Conservation (phyloP, 1,139 yeast genomes). For the Suhomyces terraborum region DNA sequence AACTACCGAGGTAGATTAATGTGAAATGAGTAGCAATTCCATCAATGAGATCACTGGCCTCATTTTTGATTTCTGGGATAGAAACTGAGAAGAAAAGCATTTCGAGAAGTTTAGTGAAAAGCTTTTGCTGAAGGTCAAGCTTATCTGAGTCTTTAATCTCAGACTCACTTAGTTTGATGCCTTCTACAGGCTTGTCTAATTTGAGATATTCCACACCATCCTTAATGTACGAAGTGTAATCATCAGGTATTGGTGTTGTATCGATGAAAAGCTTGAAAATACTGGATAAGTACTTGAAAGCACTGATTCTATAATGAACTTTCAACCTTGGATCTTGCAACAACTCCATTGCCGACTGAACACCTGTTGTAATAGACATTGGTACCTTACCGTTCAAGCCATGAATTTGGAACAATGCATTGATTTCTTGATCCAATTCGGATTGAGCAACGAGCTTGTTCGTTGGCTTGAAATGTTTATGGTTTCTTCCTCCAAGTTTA, state of each 20-base stretch:
- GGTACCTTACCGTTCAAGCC: slow-evolving; percentile 66
- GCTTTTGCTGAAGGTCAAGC: slow-evolving; percentile 60
- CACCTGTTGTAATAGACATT: slow-evolving; percentile 79
- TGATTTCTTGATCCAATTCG: slow-evolving; percentile 65
- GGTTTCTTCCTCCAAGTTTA: slow-evolving; percentile 93
- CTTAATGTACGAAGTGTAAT: slow-evolving; percentile 47
- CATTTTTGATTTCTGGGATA: slow-evolving; percentile 69
- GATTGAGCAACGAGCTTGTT: slow-evolving; percentile 59
- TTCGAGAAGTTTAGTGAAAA: slow-evolving; percentile 63
- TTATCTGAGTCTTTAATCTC: slow-evolving; percentile 51
- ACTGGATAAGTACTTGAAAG: slow-evolving; percentile 70
- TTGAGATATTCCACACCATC: slow-evolving; percentile 51
- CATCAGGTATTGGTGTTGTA: slow-evolving; percentile 60
- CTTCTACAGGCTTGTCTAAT: slow-evolving; percentile 42
- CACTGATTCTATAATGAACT: slow-evolving; percentile 69
- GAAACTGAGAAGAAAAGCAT: slow-evolving; percentile 75
- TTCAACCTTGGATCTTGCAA: slow-evolving; percentile 70
- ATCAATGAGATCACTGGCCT: slow-evolving; percentile 61
- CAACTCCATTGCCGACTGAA: slow-evolving; percentile 67
- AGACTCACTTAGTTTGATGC: slow-evolving; percentile 42
- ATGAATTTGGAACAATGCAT: slow-evolving; percentile 67
- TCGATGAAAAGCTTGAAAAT: slow-evolving; percentile 72
- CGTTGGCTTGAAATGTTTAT: slow-evolving; percentile 79
- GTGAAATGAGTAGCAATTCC: slow-evolving; percentile 80
- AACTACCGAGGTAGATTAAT: slow-evolving; percentile 71